These are phyloP conservation scores for Acacia pycnantha DNA, from an alignment of 331 rosid species.

Conservation along the genomic window DNA sequence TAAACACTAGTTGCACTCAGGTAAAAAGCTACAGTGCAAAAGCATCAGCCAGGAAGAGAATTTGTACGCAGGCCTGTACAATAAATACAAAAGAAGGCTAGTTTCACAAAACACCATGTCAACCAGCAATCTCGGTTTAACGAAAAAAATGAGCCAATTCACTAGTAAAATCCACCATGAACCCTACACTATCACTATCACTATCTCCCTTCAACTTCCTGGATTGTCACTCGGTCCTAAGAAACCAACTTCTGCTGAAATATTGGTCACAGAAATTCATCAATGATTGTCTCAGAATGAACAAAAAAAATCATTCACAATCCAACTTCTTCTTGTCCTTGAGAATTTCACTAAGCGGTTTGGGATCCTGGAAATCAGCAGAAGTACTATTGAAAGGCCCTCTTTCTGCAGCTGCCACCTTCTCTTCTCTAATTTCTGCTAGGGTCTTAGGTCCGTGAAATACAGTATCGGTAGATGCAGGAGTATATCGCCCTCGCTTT, in stretches of 20 bases:
- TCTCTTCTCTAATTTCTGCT: slow-evolving; percentile 77
- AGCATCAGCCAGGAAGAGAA: slow-evolving; percentile 10
- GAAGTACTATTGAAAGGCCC: slow-evolving; percentile 26
- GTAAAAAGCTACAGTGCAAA: neutral
- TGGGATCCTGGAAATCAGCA: slow-evolving; percentile 64
- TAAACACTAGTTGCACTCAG: neutral
- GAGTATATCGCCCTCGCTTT: slow-evolving; percentile 37
- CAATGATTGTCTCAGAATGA: slow-evolving; percentile 8
- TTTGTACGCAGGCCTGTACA: slow-evolving; percentile 37
- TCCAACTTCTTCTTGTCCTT: slow-evolving; percentile 54
- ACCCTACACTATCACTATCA: neutral
- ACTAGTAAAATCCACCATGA: slow-evolving; percentile 27
- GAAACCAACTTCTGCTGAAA: slow-evolving; percentile 9
- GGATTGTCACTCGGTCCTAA: slow-evolving; percentile 22
- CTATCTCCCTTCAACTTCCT: slow-evolving; percentile 19
- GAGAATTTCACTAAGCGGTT: slow-evolving; percentile 68
- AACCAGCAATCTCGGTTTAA: slow-evolving; percentile 26
- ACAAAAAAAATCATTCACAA: slow-evolving; percentile 13
- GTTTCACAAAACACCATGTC: slow-evolving; percentile 20
- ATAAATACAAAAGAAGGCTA: slow-evolving; percentile 17
- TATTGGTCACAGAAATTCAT: slow-evolving; percentile 15
- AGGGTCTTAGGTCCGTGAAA: slow-evolving; percentile 86
- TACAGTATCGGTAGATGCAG: slow-evolving; percentile 6
- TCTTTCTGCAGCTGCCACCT: slow-evolving; percentile 42
- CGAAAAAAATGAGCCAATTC: neutral